These are phyloP conservation scores for Penicillium olsonii DNA, from an alignment of 2,329 filamentous ascomycete species.

Conservation along the genomic window DNA sequence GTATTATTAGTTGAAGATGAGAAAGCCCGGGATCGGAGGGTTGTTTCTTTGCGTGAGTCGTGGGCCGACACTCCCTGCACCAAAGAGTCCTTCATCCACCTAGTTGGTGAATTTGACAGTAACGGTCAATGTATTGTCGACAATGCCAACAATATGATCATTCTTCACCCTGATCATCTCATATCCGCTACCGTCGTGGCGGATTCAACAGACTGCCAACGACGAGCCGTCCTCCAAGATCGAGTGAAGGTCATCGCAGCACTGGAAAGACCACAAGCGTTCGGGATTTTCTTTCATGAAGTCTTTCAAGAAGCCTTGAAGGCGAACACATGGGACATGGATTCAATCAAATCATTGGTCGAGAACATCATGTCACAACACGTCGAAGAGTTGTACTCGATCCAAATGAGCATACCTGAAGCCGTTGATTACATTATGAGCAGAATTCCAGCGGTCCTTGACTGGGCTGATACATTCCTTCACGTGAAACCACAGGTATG, in stretches of 20 bases:
- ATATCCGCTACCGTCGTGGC: constrained; percentile 93
- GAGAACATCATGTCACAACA: constrained; percentile 71
- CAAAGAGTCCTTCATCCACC: constrained; percentile 75
- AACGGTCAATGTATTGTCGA: constrained; percentile 78
- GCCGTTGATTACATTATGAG: constrained; percentile 78
- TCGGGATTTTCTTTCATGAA: constrained; percentile 91
- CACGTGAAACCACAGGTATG: constrained; percentile 67
- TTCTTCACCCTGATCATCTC: constrained; percentile 91
- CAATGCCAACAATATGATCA: constrained; percentile 80
- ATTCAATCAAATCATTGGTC: constrained; percentile 67
- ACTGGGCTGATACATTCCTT: constrained; percentile 84
- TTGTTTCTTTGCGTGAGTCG: constrained; percentile 76
- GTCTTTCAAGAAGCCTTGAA: constrained; percentile 90
- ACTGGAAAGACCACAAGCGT: constrained; percentile 77
- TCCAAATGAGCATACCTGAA: constrained; percentile 71
- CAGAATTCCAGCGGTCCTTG: constrained; percentile 78
- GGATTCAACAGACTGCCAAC: constrained; percentile 91
- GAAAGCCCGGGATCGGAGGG: constrained; percentile 63
- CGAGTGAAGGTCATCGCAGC: constrained; percentile 88
- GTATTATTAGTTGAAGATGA: constrained; percentile 82
- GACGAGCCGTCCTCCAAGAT: constrained; percentile 90
- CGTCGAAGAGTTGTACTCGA: constrained; percentile 85
- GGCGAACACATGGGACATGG: constrained; percentile 75
- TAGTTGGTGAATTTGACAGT: constrained; percentile 74
- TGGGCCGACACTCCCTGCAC: constrained; percentile 83